Evolutionary conservation across 345 rosid genomes (phyloP), one percentile per base, ranked within the genome.

Genomic region (Salix brachista): DNA sequence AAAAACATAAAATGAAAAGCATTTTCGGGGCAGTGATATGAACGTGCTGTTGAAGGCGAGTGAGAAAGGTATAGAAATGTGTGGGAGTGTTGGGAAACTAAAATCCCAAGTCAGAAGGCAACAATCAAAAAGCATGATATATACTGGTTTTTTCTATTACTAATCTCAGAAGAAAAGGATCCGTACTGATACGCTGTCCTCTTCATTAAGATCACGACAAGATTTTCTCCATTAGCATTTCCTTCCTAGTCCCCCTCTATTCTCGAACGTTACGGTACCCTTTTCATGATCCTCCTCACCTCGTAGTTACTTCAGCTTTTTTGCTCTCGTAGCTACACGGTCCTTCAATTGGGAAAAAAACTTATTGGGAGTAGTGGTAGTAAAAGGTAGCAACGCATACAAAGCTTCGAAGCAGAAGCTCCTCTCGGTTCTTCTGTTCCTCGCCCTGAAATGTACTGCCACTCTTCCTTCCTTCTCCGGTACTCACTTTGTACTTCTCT

Each of bases 381-480:
- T 52, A 52, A 52, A 50, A 19, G 58, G 6, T 2, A 18, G 58
- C 9, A 17, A 41, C 8, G 21, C 78, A 36, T 60, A 91, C 98
- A 94, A 82, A 84, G 91, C 92, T 92, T 92, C 91, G 88, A 88
- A 81, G 79, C 90, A 23, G 79, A 81, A 11, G 28, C 46, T 19
- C 30, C 78, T 19, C 71, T 46, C 13, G 3, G 34, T 74, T 26
- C 46, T 75, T 78, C 87, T 75, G 32, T 41, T 70, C 54, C 84
- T 73, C 82, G 79, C 78, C 81, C 90, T 79, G 94, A 91, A 68
- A 79, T 85, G 71, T 92, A 85, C 85, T 81, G 88, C 81, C 88
- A 89, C 48, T 76, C 98, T 73, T 78, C 97, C 46, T 88, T 84
- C 87, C 89, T 87, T 81, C 88, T 86, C 85, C 84, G 98, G 98